A percentile compares a stretch with the other conserved stretches of the same genome.
Evolutionary conservation across 768 basidiomycete genomes (phyloP).

Genomic region (Trichaptum fuscoviolaceum): DNA sequence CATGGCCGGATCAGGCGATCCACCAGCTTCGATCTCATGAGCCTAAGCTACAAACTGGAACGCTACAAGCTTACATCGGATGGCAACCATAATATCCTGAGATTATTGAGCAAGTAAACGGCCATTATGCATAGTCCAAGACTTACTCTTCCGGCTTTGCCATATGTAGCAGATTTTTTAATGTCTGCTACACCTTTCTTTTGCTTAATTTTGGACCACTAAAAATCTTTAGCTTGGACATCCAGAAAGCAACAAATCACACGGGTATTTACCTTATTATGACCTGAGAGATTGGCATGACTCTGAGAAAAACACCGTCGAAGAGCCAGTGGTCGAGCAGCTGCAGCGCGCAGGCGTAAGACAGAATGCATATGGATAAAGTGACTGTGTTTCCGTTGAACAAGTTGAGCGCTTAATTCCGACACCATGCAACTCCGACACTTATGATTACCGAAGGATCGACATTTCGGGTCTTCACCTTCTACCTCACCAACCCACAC

Average conservation of each 20-base stretch:
- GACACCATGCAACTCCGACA: not conserved
- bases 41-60: not conserved
- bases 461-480: not conserved
- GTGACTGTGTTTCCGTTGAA: not conserved
- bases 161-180: slow-evolving; percentile 52
- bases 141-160: slow-evolving; percentile 51
- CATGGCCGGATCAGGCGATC: slow-evolving; percentile 47
- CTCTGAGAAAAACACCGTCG: slow-evolving; percentile 24
- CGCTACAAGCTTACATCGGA: slow-evolving; percentile 40
- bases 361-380: slow-evolving; percentile 3
- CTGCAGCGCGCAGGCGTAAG: slow-evolving; percentile 9
- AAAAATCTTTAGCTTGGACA: not conserved
- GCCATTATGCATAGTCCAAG: slow-evolving; percentile 3
- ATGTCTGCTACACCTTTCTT: slow-evolving; percentile 62
- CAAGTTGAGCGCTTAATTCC: not conserved
- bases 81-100: slow-evolving; percentile 61
- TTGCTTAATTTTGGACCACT: slow-evolving; percentile 79
- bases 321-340: slow-evolving; percentile 8
- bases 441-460: not conserved
- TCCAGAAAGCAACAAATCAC: not conserved
- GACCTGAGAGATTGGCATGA: slow-evolving; percentile 27
- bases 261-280: slow-evolving; percentile 31
- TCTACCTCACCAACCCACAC: no score
- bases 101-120: slow-evolving; percentile 5
- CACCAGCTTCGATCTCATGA: slow-evolving; percentile 38